These are phyloP conservation scores for Gleditsia sinensis DNA, from an alignment of 306 rosid species.

Conservation along the genomic window DNA sequence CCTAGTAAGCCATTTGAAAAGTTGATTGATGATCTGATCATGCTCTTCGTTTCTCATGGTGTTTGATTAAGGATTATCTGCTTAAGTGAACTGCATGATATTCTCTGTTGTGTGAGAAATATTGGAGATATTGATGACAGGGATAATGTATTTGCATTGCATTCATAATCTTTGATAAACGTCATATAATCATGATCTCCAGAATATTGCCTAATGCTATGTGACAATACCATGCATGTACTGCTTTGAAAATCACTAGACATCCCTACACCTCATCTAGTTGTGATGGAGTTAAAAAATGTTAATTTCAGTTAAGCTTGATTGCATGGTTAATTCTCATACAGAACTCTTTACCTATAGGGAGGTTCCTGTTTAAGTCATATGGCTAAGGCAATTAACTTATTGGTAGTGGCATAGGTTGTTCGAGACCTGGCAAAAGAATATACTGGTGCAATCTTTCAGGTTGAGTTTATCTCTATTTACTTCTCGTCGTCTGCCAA, in stretches of 20 bases:
- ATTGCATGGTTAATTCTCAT: background rate
- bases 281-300: background rate
- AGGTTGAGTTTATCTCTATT: background rate
- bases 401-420: background rate
- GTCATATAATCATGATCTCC: background rate
- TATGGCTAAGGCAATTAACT: background rate
- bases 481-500: background rate
- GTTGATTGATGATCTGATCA: conserved; percentile 35
- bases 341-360: background rate
- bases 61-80: conserved; percentile 34
- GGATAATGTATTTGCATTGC: background rate
- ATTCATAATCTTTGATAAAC: background rate
- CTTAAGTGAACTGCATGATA: conserved; percentile 7
- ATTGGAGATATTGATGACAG: background rate
- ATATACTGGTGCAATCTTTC: background rate
- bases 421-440: background rate
- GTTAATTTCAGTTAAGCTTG: background rate
- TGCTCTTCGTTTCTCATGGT: conserved; percentile 20
- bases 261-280: background rate
- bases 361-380: background rate
- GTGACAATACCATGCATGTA: background rate
- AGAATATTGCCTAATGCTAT: background rate
- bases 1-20: conserved; percentile 54
- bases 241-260: conserved; percentile 11
- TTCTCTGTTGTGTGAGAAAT: background rate